Base-by-base conservation (phyloP, 805 yeast genomes). In the Ogataea populi-albae region DNA sequence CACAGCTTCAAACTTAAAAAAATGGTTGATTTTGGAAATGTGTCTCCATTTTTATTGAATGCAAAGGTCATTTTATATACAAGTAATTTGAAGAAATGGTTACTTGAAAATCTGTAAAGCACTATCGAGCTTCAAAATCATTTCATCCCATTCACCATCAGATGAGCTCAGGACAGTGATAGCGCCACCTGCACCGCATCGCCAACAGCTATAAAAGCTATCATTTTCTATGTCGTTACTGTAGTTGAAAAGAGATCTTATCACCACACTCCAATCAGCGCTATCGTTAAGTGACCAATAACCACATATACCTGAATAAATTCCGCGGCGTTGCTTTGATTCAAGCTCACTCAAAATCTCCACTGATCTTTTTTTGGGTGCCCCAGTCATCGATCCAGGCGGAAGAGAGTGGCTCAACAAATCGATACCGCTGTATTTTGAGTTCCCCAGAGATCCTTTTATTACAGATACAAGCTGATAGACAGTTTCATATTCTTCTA, bases 381-480 rank as follows among this genome's bases (percentile, higher is more conserved):
- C 99, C 3, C 99, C 99, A 0, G 99, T 93, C 99, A 93, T 93
- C 1, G 98, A 91, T 0, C 99, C 99, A 0, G 99, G 96, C 3
- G 99, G 98, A 23, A 94, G 65, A 0, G 96, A 78, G 40, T 77
- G 77, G 15, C 77, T 73, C 9, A 93, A 68, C 3, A 91, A 65
- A 55, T 93, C 98, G 17, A 89, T 64, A 0, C 98, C 98, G 9
- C 71, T 64, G 46, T 71, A 79, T 3, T 22, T 26, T 3, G 47
- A 34, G 12, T 41, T 46, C 10, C 50, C 45, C 18, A 81, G 59
- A 15, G 65, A 55, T 0, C 97, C 98, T 35, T 70, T 76, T 17
- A 93, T 86, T 1, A 86, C 96, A 28, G 95, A 84, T 2, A 93
- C 98, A 28, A 93, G 68, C 55, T 93, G 98, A 58, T 70, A 94